Percentiles rank a stretch among this genome's conserved stretches.
Evolutionary conservation across 306 rosid species (phyloP).

Genomic region (Lathyrus sativus): DNA sequence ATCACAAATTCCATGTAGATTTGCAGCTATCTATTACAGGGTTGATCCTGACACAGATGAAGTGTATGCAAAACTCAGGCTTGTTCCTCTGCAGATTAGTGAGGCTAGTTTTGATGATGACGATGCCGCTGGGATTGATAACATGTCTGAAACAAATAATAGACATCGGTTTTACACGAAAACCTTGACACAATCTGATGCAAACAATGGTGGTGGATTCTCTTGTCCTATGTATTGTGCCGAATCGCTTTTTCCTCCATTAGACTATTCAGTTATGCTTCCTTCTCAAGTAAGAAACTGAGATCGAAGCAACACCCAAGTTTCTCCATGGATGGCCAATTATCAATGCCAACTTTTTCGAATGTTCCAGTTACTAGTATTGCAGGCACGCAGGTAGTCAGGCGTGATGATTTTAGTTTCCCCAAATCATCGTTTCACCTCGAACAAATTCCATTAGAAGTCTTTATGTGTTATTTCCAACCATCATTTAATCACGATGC

Average conservation of each 20-base stretch:
- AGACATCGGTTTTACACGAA: constrained; percentile 68
- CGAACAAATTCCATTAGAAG: too few species aligned
- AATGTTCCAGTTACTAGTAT: too few species aligned
- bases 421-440: too few species aligned
- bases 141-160: constrained; percentile 49
- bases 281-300: constrained; percentile 41
- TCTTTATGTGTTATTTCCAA: too few species aligned
- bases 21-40: constrained; percentile 58
- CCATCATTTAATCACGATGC: too few species aligned
- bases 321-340: too few species aligned
- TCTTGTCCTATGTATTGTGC: constrained; percentile 86
- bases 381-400: too few species aligned
- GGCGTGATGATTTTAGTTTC: too few species aligned
- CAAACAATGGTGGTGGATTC: constrained; percentile 60
- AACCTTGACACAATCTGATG: constrained; percentile 87
- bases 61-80: constrained; percentile 58
- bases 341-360: too few species aligned
- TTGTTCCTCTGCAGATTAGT: constrained; percentile 46
- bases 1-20: constrained; percentile 58
- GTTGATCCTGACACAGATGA: constrained; percentile 85
- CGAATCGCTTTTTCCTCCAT: constrained; percentile 71
- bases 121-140: constrained; percentile 40
- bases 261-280: constrained; percentile 67
- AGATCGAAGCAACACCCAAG: too few species aligned
- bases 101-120: constrained; percentile 50